These are phyloP conservation scores for Syzygium oleosum DNA, from an alignment of 345 rosid species.

Conservation along the genomic window DNA sequence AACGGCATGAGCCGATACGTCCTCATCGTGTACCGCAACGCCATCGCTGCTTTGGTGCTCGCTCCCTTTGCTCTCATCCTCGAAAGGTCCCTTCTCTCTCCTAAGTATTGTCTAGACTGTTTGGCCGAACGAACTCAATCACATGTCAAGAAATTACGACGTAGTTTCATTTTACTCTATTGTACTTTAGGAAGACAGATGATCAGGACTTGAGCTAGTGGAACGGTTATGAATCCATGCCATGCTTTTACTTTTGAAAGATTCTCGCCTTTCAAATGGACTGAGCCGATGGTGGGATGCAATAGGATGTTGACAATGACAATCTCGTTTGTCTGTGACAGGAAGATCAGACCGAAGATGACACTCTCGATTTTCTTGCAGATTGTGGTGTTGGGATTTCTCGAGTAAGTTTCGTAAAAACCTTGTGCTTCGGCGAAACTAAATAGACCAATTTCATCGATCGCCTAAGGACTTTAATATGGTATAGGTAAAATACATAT, in stretches of 20 bases:
- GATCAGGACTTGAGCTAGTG: neutral
- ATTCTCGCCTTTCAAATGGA: neutral
- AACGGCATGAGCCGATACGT: constrained; percentile 75
- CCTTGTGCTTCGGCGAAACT: neutral
- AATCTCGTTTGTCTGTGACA: neutral
- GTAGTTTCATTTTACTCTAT: neutral
- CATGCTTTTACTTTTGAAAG: neutral
- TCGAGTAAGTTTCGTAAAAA: constrained; percentile 37
- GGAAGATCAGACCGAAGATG: constrained; percentile 80
- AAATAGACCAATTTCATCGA: neutral
- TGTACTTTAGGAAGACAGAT: too few species aligned
- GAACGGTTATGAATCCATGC: neutral
- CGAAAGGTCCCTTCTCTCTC: constrained; percentile 39
- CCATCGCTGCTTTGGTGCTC: constrained; percentile 56
- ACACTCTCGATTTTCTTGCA: constrained; percentile 47
- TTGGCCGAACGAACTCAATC: neutral
- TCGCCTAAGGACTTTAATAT: neutral
- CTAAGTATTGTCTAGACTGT: too few species aligned
- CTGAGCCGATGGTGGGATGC: neutral
- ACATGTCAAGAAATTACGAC: neutral
- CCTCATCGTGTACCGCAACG: constrained; percentile 64
- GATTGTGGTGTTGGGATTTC: constrained; percentile 49
- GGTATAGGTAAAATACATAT: neutral
- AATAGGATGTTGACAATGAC: neutral
- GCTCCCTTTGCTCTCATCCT: constrained; percentile 70